Percentiles rank a stretch among this genome's conserved stretches.
Conservation (phyloP, 495 filamentous ascomycete genomes). For the Xylaria sp. region DNA sequence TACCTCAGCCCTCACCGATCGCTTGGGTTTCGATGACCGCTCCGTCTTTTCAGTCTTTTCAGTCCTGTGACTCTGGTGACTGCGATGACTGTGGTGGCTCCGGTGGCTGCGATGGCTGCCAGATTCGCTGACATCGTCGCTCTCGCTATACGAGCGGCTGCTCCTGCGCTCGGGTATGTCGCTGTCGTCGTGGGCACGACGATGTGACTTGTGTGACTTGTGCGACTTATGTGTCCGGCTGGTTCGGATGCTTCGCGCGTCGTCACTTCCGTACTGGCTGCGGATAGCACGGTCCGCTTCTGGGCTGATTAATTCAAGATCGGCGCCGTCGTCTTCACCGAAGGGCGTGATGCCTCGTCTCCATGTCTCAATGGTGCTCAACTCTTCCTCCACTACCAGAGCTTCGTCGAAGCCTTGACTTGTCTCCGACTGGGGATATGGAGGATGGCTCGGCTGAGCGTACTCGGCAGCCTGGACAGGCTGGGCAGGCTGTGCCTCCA, state of each 20-base stretch:
- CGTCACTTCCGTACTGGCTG: constrained; percentile 42
- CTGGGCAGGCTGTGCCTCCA: constrained; percentile 32
- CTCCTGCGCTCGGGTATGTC: constrained; percentile 41
- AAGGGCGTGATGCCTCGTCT: constrained; percentile 71
- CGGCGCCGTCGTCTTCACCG: constrained; percentile 74
- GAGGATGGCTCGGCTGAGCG: constrained; percentile 6
- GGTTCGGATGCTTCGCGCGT: constrained; percentile 39
- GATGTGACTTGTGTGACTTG: constrained; percentile 40
- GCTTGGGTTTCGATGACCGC: constrained; percentile 39
- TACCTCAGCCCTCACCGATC: constrained; percentile 36
- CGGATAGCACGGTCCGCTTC: constrained; percentile 67
- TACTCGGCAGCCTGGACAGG: neutral
- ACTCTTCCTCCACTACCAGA: constrained; percentile 56
- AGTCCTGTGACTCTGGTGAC: constrained; percentile 43
- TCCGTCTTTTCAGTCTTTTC: constrained; percentile 38
- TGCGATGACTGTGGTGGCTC: constrained; percentile 36
- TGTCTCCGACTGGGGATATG: constrained; percentile 37
- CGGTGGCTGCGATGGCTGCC: constrained; percentile 38
- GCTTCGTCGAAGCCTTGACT: constrained; percentile 54
- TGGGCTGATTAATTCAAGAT: constrained; percentile 86
- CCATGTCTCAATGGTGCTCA: constrained; percentile 81
- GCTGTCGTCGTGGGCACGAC: constrained; percentile 29
- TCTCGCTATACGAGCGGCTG: constrained; percentile 33
- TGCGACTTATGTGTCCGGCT: constrained; percentile 33
- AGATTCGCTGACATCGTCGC: constrained; percentile 32